Evolutionary conservation across 2,329 filamentous ascomycete species (phyloP), one percentile per base, ranked within the genome.

Genomic region (Epichloe amarillans): DNA sequence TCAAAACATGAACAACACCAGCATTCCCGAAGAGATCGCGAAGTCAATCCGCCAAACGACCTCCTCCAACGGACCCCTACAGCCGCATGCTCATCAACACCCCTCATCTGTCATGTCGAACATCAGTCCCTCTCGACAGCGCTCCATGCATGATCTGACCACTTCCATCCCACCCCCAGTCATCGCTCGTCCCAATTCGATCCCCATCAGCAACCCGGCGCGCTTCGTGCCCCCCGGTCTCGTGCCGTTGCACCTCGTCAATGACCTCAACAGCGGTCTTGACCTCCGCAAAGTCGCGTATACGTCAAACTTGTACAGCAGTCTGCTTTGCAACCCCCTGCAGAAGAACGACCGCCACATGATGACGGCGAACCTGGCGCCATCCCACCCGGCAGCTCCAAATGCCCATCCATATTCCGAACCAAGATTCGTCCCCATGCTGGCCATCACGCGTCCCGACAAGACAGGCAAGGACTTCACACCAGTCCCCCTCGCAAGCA

Each of bases 351-450:
- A 30, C 26, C 26, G 26, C 26, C 26, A 30, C 26, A 30, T 30
- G 26, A 30, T 4, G 26, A 1, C 26, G 26, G 8, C 26, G 26
- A 30, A 30, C 26, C 26, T 30, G 3, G 14, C 23, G 11, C 42
- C 42, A 17, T 33, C 42, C 26, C 40, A 17, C 40, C 19, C 17
- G 17, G n/a, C 40, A 44, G 21, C 14, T 6, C 12, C n/a, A n/a
- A 19, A 15, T 30, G 19, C 12, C 23, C 36, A 26, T 17, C 35
- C 15, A 8, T 11, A 26, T 10, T 6, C 14, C 40, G 33, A 49
- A 44, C 42, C 39, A 11, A 39, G n/a, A 45, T 60, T 60, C 41
- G 42, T 56, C 19, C 58, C 58, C 39, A 60, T 60, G 58, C 50
- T 58, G 15, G 57, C 57, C 23, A 54, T 60, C 23, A 54, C 52